These are phyloP conservation scores for Agapanthus africanus DNA, from an alignment of 106 monocot genomes.

Conservation along the genomic window DNA sequence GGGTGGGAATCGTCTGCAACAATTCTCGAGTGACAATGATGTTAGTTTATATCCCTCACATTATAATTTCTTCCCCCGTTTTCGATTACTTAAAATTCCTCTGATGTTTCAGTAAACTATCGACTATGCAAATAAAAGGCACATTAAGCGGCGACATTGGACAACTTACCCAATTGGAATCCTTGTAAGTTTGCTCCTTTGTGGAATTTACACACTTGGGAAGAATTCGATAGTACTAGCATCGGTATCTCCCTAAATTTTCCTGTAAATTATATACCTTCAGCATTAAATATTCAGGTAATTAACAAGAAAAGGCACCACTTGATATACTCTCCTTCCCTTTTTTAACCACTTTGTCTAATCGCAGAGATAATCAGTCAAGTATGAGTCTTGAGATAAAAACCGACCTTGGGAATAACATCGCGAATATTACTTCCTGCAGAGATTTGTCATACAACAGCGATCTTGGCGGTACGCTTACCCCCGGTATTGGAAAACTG, in stretches of 20 bases:
- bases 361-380: background rate
- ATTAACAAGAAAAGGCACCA: background rate
- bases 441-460: slow-evolving; percentile 52
- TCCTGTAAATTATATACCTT: background rate
- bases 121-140: slow-evolving; percentile 39
- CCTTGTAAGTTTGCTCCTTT: slow-evolving; percentile 34
- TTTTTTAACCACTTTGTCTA: background rate
- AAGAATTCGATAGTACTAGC: no score
- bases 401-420: background rate
- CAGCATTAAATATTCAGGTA: background rate
- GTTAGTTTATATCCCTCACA: slow-evolving; percentile 18
- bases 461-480: slow-evolving; percentile 26
- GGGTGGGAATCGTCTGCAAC: slow-evolving; percentile 54
- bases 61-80: background rate
- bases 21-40: slow-evolving; percentile 35
- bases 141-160: slow-evolving; percentile 37
- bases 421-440: slow-evolving; percentile 5
- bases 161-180: slow-evolving; percentile 36
- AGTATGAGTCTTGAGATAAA: background rate
- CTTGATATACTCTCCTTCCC: background rate
- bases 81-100: background rate
- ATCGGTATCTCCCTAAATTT: background rate
- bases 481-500: slow-evolving; percentile 28
- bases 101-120: slow-evolving; percentile 30
- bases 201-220: background rate